Conservation (phyloP, 164 flowering plant species). For the Vitis rotundifolia region DNA sequence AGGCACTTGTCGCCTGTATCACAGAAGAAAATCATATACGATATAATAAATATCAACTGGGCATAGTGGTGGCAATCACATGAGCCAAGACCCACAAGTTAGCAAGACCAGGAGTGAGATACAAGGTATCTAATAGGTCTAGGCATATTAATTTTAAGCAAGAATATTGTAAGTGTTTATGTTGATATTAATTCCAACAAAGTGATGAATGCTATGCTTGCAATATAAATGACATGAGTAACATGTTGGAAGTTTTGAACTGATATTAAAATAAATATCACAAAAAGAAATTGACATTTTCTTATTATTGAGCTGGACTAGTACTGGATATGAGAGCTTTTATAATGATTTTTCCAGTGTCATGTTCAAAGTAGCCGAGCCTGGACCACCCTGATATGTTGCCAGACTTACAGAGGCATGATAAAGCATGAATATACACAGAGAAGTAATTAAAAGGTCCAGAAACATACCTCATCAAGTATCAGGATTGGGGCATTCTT, state of each 20-base stretch:
- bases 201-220: too few species aligned
- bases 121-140: neutral
- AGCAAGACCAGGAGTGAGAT: neutral
- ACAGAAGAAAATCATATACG: neutral
- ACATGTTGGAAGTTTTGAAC: too few species aligned
- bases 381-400: neutral
- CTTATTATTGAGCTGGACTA: too few species aligned
- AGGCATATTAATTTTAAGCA: too few species aligned
- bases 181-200: too few species aligned
- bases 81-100: neutral
- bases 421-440: neutral
- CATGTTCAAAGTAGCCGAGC: neutral
- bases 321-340: too few species aligned
- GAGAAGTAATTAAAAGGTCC: neutral
- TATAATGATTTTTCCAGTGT: neutral
- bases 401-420: too few species aligned
- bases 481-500: conserved; percentile 91
- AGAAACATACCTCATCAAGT: conserved; percentile 76
- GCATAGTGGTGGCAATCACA: neutral
- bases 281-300: too few species aligned
- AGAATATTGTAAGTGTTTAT: too few species aligned
- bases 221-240: too few species aligned
- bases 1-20: conserved; percentile 89
- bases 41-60: neutral
- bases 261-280: too few species aligned